phyloP scores from a whole-genome alignment of 305 asterid species.

The Stenogyne calaminthoides region DNA sequence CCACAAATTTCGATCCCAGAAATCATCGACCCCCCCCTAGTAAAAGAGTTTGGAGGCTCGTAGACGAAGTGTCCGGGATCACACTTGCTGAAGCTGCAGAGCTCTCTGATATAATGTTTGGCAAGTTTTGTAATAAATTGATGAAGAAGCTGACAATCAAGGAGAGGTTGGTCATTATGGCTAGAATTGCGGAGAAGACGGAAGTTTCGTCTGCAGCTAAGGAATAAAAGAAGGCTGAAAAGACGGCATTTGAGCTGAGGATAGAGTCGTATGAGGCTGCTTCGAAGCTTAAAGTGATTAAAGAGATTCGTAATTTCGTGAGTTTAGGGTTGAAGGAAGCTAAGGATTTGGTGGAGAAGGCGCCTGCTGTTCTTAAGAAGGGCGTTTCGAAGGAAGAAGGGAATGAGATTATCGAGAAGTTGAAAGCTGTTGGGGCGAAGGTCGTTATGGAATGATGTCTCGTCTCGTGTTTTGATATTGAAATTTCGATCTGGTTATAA shows the following conservation, averaged over 20 bases:
- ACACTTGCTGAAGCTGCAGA: conserved; percentile 61
- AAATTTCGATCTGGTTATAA: not conserved
- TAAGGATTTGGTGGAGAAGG: conserved; percentile 76
- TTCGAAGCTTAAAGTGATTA: conserved; percentile 60
- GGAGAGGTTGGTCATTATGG: conserved; percentile 52
- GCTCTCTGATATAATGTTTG: conserved; percentile 51
- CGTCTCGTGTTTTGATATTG: not conserved
- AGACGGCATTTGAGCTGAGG: conserved; percentile 53
- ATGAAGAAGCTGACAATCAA: conserved; percentile 59
- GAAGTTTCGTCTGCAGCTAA: conserved; percentile 41
- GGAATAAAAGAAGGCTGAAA: conserved; percentile 53
- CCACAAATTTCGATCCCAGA: conserved; percentile 67
- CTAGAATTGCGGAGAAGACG: conserved; percentile 22
- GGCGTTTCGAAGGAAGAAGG: conserved; percentile 81
- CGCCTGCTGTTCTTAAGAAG: conserved; percentile 68
- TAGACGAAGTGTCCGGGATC: conserved; percentile 64
- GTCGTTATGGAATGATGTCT: conserved; percentile 65
- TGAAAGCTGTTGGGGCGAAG: conserved; percentile 77
- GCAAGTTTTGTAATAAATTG: conserved; percentile 32
- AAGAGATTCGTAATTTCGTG: conserved; percentile 69
- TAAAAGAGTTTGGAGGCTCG: conserved; percentile 72
- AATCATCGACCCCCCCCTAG: conserved; percentile 78
- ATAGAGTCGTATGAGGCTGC: conserved; percentile 51
- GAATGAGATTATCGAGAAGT: conserved; percentile 63
- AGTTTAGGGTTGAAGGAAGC: conserved; percentile 88